Evolutionary conservation across 495 filamentous ascomycete species (phyloP).

Genomic region (Daldinia childiae): DNA sequence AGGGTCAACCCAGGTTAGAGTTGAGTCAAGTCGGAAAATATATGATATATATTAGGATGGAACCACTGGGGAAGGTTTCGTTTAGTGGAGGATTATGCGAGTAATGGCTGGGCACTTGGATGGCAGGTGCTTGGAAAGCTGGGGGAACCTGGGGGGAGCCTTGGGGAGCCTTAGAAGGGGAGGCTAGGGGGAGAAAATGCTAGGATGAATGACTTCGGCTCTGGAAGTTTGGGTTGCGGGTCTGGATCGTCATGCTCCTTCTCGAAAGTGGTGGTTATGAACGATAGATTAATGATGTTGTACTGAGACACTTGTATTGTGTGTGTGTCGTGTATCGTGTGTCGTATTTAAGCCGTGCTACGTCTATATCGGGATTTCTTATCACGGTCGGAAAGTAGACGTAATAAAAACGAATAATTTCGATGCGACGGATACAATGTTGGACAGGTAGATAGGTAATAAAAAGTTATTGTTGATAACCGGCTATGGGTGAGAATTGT

Average conservation of each 20-base stretch:
- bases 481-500: not conserved
- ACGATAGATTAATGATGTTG: not conserved
- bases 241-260: slow-evolving; percentile 43
- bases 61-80: not conserved
- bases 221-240: slow-evolving; percentile 29
- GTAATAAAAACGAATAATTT: not conserved
- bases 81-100: slow-evolving; percentile 11
- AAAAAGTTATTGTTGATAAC: not conserved
- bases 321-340: too few relatives aligned
- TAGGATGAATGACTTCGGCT: slow-evolving; percentile 28
- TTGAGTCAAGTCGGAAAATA: not conserved
- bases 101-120: slow-evolving; percentile 8
- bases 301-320: not conserved
- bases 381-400: slow-evolving; percentile 6
- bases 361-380: not conserved
- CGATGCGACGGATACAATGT: not conserved
- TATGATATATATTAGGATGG: not conserved
- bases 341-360: not conserved
- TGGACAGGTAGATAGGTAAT: slow-evolving; percentile 4
- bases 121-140: slow-evolving; percentile 10
- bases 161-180: not conserved
- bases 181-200: not conserved
- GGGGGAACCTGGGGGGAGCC: not conserved
- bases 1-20: not conserved
- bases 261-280: slow-evolving; percentile 18